Base-by-base conservation (phyloP, 2,329 filamentous ascomycete genomes). In the Lecanosticta acicola region DNA sequence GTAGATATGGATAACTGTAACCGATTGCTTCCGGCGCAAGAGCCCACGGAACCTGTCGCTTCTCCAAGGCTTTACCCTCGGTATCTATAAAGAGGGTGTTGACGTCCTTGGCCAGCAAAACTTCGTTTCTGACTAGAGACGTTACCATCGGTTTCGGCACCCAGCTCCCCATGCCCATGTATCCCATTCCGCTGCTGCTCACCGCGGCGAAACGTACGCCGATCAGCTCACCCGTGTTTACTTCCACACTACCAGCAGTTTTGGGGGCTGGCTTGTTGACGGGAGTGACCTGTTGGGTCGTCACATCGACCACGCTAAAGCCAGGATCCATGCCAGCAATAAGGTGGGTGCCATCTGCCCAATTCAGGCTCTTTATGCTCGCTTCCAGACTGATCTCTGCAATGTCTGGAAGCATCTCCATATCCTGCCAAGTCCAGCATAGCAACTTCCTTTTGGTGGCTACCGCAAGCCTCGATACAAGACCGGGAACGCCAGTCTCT, bases 71-170 rank as follows among this genome's bases (percentile, higher is more conserved):
- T 56, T 88, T 90, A 3, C 90, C 93, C 21, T 88, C 77, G 9
- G 84, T 79, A 47, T 93, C 84, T 55, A 95, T 85, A 64, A 98
- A 98, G 42, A 96, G 72, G 1, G 90, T 94, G 65, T 96, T 94
- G 59, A 96, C 88, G 58, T 98, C 93, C 66, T 94, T 95, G n/a
- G 91, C 88, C n/a, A 98, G 75, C 48, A 98, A 71, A 64, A 97
- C 80, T 68, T 96, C 80, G 3, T 87, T 86, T 53, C 94, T 86
- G 2, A 81, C 79, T 10, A 98, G 75, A 56, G 84, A 84, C 4
- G 90, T 84, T 4, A 87, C 87, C 58, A 98, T 75, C 4, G 93
- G 94, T 61, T 87, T 94, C 1, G 93, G 91, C 45, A 91, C 87
- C 72, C 89, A 93, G 34, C 87, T 86, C 40, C 87, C 89, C 63